Evolutionary conservation across 768 basidiomycete genomes (phyloP).

Genomic region (Auriculariales sp.): DNA sequence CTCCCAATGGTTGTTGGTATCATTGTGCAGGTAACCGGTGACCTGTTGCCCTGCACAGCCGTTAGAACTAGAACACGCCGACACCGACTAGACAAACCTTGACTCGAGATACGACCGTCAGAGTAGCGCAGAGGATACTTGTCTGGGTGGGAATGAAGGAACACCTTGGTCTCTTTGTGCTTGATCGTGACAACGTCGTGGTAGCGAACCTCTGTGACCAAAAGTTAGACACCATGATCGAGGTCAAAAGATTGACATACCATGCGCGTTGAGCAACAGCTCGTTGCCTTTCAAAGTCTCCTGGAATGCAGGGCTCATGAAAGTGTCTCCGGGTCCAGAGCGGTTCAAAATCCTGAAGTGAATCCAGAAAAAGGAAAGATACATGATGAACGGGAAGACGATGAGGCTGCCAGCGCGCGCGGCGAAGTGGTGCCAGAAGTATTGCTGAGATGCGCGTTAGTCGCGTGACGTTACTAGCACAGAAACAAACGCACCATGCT

Average conservation of each 20-base stretch:
- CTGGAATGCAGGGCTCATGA: conserved; percentile 98
- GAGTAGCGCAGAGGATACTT: conserved; percentile 87
- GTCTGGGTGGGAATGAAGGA: conserved; percentile 85
- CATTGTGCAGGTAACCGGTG: conserved; percentile 87
- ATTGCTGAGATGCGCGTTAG: conserved; percentile 36
- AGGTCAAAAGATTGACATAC: conserved; percentile 31
- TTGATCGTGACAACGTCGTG: conserved; percentile 75
- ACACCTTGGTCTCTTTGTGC: conserved; percentile 89
- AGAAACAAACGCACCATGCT: conserved; percentile 48
- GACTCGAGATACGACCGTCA: conserved; percentile 87
- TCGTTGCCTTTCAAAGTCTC: conserved; percentile 90
- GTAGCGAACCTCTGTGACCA: conserved; percentile 70
- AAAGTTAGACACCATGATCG: background rate
- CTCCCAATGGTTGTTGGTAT: conserved; percentile 93
- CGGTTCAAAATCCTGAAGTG: conserved; percentile 81
- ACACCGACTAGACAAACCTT: conserved; percentile 34
- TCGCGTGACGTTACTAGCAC: background rate
- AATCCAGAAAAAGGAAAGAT: conserved; percentile 90
- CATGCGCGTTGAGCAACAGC: conserved; percentile 80
- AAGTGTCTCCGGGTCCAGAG: conserved; percentile 85
- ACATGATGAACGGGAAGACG: conserved; percentile 74
- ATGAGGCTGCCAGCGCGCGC: conserved; percentile 81
- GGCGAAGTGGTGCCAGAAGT: conserved; percentile 78
- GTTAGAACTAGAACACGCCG: conserved; percentile 1
- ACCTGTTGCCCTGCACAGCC: conserved; percentile 69